Evolutionary conservation across 2,329 filamentous ascomycete genomes (phyloP), one percentile per base, ranked within the genome.

Genomic region (Verticillium nonalfalfae): DNA sequence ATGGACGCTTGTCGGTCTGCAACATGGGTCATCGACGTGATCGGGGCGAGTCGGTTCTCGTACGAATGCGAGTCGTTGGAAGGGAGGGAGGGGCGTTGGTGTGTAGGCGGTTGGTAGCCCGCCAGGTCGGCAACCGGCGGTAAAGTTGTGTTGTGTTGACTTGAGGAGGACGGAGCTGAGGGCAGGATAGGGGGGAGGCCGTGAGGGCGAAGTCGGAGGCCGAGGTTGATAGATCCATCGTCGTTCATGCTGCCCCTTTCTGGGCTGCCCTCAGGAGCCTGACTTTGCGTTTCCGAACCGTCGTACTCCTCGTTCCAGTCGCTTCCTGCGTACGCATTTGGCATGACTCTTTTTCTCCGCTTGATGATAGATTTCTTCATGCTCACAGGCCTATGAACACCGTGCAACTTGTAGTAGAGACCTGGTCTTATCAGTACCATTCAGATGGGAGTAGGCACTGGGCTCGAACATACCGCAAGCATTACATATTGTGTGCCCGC

Each of bases 291-390:
- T 18, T 81, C 78, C 13, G 78, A 75, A 7, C 75, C 79, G 36
- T 86, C 84, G 39, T 81, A 78, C 57, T 81, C 75, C 36, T 78
- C 77, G 68, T 33, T 71, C 72, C 59, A 78, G 21, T 75, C 73
- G 59, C 77, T 76, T 1, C 68, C 67, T 2, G 74, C 74, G 18
- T 52, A 52, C 18, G 85, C 79, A 18, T 90, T 92, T 18, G 94
- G 93, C 54, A 98, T 93, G 6, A 98, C 93, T 62, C 95, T 88
- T 81, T 98, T 98, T 63, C 95, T 85, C 64, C 95, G 86, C 76
- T 99, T 98, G 74, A 99, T 99, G 33, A 96, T 90, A 3, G 92
- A 90, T 75, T 97, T 98, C 76, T 98, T 99, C 95, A 99, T 98
- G n/a, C 92, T 92, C 5, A 95, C 91, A 0, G 95, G 95, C 52